These are phyloP conservation scores for Aphanomyces invadans DNA, from an alignment of 352 stramenopile species.

Conservation along the genomic window DNA sequence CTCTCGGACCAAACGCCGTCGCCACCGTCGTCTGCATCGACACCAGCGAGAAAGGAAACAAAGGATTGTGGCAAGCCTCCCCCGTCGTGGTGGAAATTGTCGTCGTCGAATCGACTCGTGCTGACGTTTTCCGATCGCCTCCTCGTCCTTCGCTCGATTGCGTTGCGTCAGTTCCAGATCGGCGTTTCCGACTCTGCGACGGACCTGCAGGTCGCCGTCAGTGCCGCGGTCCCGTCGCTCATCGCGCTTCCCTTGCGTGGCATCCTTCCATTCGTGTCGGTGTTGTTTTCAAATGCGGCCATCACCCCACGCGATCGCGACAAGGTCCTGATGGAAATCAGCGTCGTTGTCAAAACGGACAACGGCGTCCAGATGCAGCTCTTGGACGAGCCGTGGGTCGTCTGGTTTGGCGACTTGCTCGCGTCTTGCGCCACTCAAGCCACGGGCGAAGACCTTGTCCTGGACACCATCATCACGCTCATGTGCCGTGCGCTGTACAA, in stretches of 20 bases:
- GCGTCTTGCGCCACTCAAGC: conserved; percentile 37
- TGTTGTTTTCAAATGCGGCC: conserved; percentile 32
- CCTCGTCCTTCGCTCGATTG: conserved; percentile 20
- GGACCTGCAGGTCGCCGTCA: conserved; percentile 29
- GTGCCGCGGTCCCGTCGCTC: conserved; percentile 49
- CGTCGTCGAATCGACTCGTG: conserved; percentile 30
- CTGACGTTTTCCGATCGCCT: conserved; percentile 23
- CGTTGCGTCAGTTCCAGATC: conserved; percentile 30
- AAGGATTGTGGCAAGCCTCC: conserved; percentile 35
- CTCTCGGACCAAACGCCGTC: conserved; percentile 34
- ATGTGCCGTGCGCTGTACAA: conserved; percentile 66
- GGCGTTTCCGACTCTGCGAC: conserved; percentile 5
- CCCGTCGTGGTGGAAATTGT: conserved; percentile 42
- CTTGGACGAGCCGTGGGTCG: conserved; percentile 68
- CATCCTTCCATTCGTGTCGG: conserved; percentile 63
- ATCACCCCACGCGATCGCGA: conserved; percentile 52
- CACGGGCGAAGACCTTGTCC: conserved; percentile 69
- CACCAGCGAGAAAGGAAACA: not conserved
- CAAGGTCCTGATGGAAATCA: conserved; percentile 83
- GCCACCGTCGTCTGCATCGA: conserved; percentile 21
- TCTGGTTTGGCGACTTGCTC: conserved; percentile 64
- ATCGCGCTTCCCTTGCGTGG: conserved; percentile 53
- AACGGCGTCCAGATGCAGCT: conserved; percentile 61
- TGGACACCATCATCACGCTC: conserved; percentile 78
- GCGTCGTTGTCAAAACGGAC: conserved; percentile 78